phyloP scores from a whole-genome alignment of 2,329 filamentous ascomycete species.

The Lasiodiplodia hormozganensis region DNA sequence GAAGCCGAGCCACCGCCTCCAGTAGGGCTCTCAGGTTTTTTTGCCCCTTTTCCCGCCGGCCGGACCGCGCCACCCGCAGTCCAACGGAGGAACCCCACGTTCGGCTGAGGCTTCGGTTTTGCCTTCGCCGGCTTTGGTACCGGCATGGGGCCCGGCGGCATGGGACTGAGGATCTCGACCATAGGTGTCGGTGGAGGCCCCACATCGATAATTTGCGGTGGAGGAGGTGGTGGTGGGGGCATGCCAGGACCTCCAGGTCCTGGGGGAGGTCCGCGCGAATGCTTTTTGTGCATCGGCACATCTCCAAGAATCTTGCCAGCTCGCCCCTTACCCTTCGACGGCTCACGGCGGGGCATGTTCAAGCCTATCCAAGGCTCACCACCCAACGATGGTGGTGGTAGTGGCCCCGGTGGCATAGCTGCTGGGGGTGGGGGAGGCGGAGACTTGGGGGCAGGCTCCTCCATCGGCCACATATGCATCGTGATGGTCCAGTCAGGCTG shows the following conservation, averaged over 20 bases:
- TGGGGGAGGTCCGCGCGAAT: slow-evolving; percentile 18
- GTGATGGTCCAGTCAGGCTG: slow-evolving; percentile 57
- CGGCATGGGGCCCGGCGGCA: background rate
- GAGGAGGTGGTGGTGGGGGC: slow-evolving; percentile 33
- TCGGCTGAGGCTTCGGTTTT: slow-evolving; percentile 30
- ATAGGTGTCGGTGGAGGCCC: background rate
- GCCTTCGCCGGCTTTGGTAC: slow-evolving; percentile 24
- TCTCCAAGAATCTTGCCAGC: slow-evolving; percentile 11
- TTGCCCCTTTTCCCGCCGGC: slow-evolving; percentile 37
- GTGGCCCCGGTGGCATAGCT: background rate
- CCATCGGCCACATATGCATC: slow-evolving; percentile 59
- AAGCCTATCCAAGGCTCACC: slow-evolving; percentile 25
- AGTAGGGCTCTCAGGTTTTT: slow-evolving; percentile 37
- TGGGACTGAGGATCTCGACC: background rate
- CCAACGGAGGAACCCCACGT: slow-evolving; percentile 37
- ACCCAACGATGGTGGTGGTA: background rate
- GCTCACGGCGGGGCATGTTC: slow-evolving; percentile 13
- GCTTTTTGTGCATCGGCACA: slow-evolving; percentile 30
- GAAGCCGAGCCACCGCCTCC: slow-evolving; percentile 24
- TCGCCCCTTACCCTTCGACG: slow-evolving; percentile 24
- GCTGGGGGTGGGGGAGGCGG: slow-evolving; percentile 22
- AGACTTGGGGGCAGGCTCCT: slow-evolving; percentile 38
- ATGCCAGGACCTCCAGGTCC: slow-evolving; percentile 19
- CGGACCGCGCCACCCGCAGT: slow-evolving; percentile 33
- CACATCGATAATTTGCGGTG: slow-evolving; percentile 28